Evolutionary conservation across 2,329 filamentous ascomycete genomes (phyloP), one percentile per base, ranked within the genome.

Genomic region (Aspergillus melleus): DNA sequence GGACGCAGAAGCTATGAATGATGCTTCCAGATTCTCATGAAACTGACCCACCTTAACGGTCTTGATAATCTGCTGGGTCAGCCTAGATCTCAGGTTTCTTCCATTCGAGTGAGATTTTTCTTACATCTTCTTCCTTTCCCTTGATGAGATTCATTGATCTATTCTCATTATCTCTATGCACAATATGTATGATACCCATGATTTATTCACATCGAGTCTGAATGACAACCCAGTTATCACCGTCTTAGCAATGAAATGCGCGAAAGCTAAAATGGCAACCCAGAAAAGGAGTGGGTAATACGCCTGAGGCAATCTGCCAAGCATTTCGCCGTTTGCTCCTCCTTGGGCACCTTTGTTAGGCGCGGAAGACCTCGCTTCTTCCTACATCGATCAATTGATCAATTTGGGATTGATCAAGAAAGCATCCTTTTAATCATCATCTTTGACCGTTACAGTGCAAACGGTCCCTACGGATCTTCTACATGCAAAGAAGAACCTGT

Each of bases 1-100:
- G 72, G 93, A 97, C 79, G 94, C 91, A 11, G 90, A 95, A 58
- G 88, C 86, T 63, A 93, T 96, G 89, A 98, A 98, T 70, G 74
- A 83, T 54, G 77, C 79, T 59, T 79, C 79, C 42, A 80, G 76
- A 51, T 82, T 76, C 66, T 79, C 78, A 55, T 81, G 68, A 74
- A 10, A 9, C 26, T 49, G 22, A 50, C 3, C 10, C 26, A 50
- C 3, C 10, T 47, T 12, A 22, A 46, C 50, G 39, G 16, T 19
- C 22, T 36, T 42, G 12, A 36, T 5, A 22, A 14, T 22, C 12
- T 22, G 32, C 16, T 26, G 39, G n/a, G 29, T 42, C 36, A 16
- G 36, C 16, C 36, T 36, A 12, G 36, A 6, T 12, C 36, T n/a
- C 16, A 42, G 30, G 12, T 12, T 4, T 19, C 36, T 42, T n/a